Evolutionary conservation across 1,139 yeast genomes (phyloP), one percentile per base, ranked within the genome.

Genomic region (Candida glucosophila): DNA sequence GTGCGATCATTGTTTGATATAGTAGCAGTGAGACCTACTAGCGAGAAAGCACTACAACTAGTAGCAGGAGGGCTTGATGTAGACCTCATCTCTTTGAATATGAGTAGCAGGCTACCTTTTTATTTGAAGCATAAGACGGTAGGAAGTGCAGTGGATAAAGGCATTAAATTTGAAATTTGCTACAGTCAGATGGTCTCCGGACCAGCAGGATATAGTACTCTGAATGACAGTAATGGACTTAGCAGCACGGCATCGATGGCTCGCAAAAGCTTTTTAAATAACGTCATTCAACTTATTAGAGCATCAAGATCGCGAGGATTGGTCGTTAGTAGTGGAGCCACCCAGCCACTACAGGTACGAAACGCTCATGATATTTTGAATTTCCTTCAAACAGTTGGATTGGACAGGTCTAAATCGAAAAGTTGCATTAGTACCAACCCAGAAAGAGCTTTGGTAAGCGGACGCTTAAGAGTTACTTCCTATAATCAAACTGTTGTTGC

Each of bases 301-400:
- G 85, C 95, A 4, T 70, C 93, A 2, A 63, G 97, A 37, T 70
- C 77, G 16, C 67, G 85, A 24, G 97, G 96, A 0, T 49, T 90
- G 13, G 63, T 90, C 4, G 62, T 86, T 5, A 73, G 90, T 12
- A 75, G 92, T 43, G 96, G 95, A 3, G 81, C 93, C 1, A 41
- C 48, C 3, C 52, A 58, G 16, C 67, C 88, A 0, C 49, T 72
- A 18, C 77, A 73, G 26, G 55, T 77, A 15, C 58, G 97, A 30
- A 73, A 75, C 19, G 70, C 75, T 22, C 63, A 69, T 26, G 95
- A 90, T 40, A 68, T 85, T 4, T 60, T 74, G 15, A 79, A 76
- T 29, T 55, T 90, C 26, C 59, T 82, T 20, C 62, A 69, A 16
- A 58, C 83, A 9, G 58, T 90, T 44, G 97, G 95, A 0, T 57